These are phyloP conservation scores for Chytriomyces confervae DNA, from an alignment of 192 early-diverging fungal species.

Conservation along the genomic window DNA sequence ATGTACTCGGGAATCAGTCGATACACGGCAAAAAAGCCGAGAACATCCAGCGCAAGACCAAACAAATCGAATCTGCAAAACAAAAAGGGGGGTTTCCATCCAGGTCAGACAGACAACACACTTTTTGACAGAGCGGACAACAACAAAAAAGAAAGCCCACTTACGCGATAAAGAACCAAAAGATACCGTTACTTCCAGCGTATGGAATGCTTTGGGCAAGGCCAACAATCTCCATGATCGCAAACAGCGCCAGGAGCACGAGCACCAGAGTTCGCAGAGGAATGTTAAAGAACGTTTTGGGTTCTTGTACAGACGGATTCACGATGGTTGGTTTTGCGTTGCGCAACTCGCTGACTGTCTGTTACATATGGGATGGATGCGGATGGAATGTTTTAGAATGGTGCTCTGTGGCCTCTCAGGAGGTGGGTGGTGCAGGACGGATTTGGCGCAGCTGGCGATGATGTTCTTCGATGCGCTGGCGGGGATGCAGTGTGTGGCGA, in stretches of 20 bases:
- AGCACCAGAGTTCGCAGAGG: constrained; percentile 15
- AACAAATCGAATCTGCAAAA: constrained; percentile 10
- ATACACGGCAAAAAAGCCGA: constrained; percentile 14
- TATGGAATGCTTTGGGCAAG: neutral
- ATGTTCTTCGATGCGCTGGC: no score
- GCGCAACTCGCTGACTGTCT: neutral
- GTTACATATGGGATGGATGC: neutral
- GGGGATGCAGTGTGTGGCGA: neutral
- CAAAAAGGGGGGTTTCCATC: neutral
- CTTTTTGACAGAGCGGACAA: neutral
- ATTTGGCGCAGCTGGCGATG: neutral
- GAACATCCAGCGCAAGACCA: neutral
- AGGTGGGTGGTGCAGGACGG: neutral
- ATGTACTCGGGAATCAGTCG: constrained; percentile 22
- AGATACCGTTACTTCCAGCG: constrained; percentile 12
- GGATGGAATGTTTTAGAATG: neutral
- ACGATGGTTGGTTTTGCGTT: constrained; percentile 18
- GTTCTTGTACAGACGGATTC: constrained; percentile 19
- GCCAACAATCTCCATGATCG: constrained; percentile 14
- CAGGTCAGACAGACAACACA: neutral
- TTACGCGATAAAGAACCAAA: constrained; percentile 22
- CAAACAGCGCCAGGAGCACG: constrained; percentile 14
- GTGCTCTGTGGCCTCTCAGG: neutral
- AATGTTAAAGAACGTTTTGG: constrained; percentile 1
- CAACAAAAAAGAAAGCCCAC: neutral